Conservation (phyloP, 2,329 filamentous ascomycete genomes). For the Penicillium aurantiogriseum region DNA sequence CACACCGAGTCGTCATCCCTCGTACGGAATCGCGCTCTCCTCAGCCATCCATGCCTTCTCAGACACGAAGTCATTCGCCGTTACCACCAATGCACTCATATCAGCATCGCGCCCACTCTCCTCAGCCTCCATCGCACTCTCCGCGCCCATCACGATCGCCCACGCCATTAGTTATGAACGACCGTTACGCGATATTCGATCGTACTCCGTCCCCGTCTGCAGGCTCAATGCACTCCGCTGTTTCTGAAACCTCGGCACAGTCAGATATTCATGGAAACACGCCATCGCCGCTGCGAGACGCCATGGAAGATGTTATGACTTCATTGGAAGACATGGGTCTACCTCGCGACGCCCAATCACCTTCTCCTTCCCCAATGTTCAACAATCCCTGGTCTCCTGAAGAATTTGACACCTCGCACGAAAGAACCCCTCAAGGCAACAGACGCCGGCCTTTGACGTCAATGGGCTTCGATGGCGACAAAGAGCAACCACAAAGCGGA, state of each 20-base stretch:
- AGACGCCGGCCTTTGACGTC: slow-evolving; percentile 67
- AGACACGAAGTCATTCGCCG: slow-evolving; percentile 13
- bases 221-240: slow-evolving; percentile 18
- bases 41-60: slow-evolving; percentile 12
- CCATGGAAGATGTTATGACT: slow-evolving; percentile 98
- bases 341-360: slow-evolving; percentile 51
- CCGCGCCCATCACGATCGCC: slow-evolving; percentile 29
- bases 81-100: slow-evolving; percentile 15
- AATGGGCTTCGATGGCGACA: slow-evolving; percentile 62
- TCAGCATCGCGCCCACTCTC: slow-evolving; percentile 9
- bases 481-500: slow-evolving; percentile 57
- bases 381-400: slow-evolving; percentile 83
- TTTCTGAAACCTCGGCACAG: slow-evolving; percentile 32
- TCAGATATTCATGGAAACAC: slow-evolving; percentile 70
- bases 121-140: slow-evolving; percentile 15
- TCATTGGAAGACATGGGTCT: slow-evolving; percentile 83
- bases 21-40: slow-evolving; percentile 28
- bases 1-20: slow-evolving; percentile 62
- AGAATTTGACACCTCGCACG: slow-evolving; percentile 63
- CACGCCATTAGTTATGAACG: slow-evolving; percentile 40
- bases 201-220: slow-evolving; percentile 51
- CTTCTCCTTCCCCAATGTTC: slow-evolving; percentile 52
- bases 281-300: slow-evolving; percentile 85
- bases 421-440: slow-evolving; percentile 33
- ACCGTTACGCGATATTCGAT: slow-evolving; percentile 39